A percentile compares a stretch with the other conserved stretches of the same genome.
Conservation (phyloP, 352 stramenopile species). For the Phytophthora fragariaefolia region DNA sequence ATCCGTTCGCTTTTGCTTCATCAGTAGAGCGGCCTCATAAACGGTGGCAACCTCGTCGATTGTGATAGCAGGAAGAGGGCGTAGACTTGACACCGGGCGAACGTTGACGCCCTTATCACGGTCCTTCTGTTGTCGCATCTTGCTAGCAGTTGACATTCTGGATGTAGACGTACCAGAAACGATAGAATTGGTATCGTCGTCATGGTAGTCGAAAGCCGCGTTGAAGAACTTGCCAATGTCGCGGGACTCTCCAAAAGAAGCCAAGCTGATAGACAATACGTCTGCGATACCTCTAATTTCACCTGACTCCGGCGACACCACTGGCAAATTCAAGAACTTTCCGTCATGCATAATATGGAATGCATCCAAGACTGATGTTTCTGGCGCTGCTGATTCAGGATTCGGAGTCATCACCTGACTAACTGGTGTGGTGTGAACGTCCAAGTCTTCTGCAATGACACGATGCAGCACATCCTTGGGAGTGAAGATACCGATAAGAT, state of each 20-base stretch:
- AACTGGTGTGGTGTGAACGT: constrained; percentile 90
- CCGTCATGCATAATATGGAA: constrained; percentile 99
- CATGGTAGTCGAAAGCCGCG: constrained; percentile 79
- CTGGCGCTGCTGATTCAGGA: constrained; percentile 92
- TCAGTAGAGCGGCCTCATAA: constrained; percentile 87
- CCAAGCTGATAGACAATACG: constrained; percentile 79
- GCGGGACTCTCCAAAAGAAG: constrained; percentile 78
- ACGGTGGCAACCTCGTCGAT: constrained; percentile 84
- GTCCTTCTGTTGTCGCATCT: constrained; percentile 75
- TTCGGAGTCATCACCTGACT: constrained; percentile 95
- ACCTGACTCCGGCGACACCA: constrained; percentile 82
- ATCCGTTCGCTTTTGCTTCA: constrained; percentile 93
- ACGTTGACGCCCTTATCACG: constrained; percentile 80
- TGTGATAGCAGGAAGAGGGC: constrained; percentile 77
- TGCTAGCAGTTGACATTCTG: constrained; percentile 63
- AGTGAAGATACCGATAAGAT: constrained; percentile 97
- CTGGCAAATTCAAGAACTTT: constrained; percentile 97
- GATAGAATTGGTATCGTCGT: constrained; percentile 57
- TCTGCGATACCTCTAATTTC: constrained; percentile 86
- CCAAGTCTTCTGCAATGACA: constrained; percentile 93
- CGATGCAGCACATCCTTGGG: constrained; percentile 97
- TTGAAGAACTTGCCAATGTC: constrained; percentile 86
- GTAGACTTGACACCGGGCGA: constrained; percentile 83
- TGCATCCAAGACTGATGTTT: constrained; percentile 96
- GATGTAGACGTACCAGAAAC: constrained; percentile 66